Evolutionary conservation across 805 yeast species (phyloP).

Genomic region (Candida corydali): DNA sequence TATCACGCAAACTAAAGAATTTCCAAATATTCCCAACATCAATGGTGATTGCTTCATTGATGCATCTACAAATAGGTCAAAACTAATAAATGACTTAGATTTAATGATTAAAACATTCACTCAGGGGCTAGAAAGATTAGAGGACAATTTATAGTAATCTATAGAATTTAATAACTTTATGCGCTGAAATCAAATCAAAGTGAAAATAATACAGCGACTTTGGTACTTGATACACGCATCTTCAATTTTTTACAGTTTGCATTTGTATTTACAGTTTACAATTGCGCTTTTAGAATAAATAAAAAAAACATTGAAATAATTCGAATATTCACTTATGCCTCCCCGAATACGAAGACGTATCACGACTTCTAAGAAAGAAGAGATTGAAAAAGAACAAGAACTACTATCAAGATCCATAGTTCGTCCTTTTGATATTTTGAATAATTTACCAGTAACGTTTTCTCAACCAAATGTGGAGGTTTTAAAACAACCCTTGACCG

Average conservation of each 20-base stretch:
- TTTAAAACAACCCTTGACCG: slow-evolving; percentile 61
- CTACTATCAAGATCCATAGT: slow-evolving; percentile 32
- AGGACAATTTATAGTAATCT: slow-evolving; percentile 22
- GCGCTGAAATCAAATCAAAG: no score
- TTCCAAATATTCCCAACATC: slow-evolving; percentile 35
- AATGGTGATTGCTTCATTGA: slow-evolving; percentile 36
- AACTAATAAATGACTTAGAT: slow-evolving; percentile 34
- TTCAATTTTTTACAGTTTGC: not conserved
- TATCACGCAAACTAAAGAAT: slow-evolving; percentile 9
- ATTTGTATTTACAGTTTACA: no score
- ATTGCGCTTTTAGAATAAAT: no score
- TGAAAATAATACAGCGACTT: no score
- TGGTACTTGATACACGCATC: no score
- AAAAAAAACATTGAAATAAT: not conserved
- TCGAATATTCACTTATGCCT: no score
- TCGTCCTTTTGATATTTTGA: slow-evolving; percentile 63
- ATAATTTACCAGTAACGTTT: slow-evolving; percentile 64
- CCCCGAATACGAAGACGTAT: slow-evolving; percentile 43
- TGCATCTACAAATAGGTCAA: slow-evolving; percentile 26
- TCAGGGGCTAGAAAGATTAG: slow-evolving; percentile 39
- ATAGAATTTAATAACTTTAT: no score
- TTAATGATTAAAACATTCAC: slow-evolving; percentile 32
- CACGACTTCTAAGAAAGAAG: slow-evolving; percentile 37
- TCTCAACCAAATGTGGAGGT: slow-evolving; percentile 60
- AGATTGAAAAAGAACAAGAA: slow-evolving; percentile 39